Conservation (phyloP, 2,329 filamentous ascomycete genomes). For the Trichoderma atrobrunneum region DNA sequence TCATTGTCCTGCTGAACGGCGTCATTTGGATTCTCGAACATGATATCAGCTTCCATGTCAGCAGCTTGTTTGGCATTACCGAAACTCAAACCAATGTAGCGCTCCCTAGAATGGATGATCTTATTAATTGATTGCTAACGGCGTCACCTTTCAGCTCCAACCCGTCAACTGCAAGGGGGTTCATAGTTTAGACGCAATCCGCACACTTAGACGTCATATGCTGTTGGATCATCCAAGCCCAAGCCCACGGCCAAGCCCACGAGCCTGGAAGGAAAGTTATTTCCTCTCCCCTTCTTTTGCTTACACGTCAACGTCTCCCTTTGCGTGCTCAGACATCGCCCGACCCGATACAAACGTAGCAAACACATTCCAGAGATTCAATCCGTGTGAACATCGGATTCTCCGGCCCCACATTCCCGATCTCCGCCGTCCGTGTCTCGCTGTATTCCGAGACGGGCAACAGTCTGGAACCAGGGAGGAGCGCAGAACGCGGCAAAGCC, state of each 20-base stretch:
- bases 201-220: background rate
- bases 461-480: slow-evolving; percentile 2
- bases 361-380: slow-evolving; percentile 5
- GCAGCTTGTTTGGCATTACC: background rate
- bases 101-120: background rate
- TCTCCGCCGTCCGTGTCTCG: slow-evolving; percentile 4
- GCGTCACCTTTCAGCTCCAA: background rate
- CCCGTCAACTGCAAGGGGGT: too few species aligned
- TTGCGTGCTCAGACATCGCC: background rate
- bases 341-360: background rate
- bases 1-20: background rate
- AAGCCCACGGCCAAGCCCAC: background rate
- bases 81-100: background rate
- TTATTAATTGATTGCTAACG: background rate
- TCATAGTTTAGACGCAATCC: background rate
- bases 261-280: background rate
- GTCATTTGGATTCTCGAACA: background rate
- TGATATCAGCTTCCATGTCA: slow-evolving; percentile 3
- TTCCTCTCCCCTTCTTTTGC: background rate
- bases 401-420: slow-evolving; percentile 19
- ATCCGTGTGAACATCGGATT: slow-evolving; percentile 10
- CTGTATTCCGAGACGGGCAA: slow-evolving; percentile 1
- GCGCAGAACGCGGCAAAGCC: slow-evolving; percentile 8
- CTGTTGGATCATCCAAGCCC: background rate
- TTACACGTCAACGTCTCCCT: background rate